phyloP scores from a whole-genome alignment of 768 basidiomycete species.

The Mrakia gelida region DNA sequence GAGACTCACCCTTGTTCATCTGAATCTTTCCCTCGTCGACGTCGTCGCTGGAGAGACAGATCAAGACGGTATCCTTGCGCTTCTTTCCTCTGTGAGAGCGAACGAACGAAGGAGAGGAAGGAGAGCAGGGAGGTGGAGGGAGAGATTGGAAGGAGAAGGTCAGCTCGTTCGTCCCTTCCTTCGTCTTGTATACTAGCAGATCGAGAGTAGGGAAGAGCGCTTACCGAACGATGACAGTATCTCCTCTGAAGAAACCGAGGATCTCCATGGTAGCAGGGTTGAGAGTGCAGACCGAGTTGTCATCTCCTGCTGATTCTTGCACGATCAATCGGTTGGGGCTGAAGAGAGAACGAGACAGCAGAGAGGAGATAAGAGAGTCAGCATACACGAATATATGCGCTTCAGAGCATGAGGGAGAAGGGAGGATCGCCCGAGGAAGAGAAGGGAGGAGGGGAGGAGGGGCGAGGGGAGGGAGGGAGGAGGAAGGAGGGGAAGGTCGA shows the following conservation, averaged over 20 bases:
- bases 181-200: too few relatives aligned
- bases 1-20: constrained; percentile 71
- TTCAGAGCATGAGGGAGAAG: too few relatives aligned
- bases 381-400: neutral
- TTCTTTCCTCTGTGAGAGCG: constrained; percentile 79
- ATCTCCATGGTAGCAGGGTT: constrained; percentile 96
- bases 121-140: neutral
- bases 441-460: too few relatives aligned
- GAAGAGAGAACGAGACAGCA: constrained; percentile 36
- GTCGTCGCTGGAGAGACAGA: constrained; percentile 90
- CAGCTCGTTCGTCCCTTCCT: neutral
- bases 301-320: constrained; percentile 73
- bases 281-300: constrained; percentile 89
- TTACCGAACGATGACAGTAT: constrained; percentile 89
- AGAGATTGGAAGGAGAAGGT: neutral
- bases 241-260: constrained; percentile 89
- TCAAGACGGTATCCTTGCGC: constrained; percentile 93
- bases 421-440: too few relatives aligned
- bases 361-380: neutral
- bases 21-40: constrained; percentile 98
- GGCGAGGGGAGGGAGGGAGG: neutral
- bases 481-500: neutral
- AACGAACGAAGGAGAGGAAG: constrained; percentile 11
- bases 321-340: constrained; percentile 97
- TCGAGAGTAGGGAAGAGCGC: constrained; percentile 33